phyloP scores from a whole-genome alignment of 192 early-diverging fungal genomes.

The Mortierella antarctica region DNA sequence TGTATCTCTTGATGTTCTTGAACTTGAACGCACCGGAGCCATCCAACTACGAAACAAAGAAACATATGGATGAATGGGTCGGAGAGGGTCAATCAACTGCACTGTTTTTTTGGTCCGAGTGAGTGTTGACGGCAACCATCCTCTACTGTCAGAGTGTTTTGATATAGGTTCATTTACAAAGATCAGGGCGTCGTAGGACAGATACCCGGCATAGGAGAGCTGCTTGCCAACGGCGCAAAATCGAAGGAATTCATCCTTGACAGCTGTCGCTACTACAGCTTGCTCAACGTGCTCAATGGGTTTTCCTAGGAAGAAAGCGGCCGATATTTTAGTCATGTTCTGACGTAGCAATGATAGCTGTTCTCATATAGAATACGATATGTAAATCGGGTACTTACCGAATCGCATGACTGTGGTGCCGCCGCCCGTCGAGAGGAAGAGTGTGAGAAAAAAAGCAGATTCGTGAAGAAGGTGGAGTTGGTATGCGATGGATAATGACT shows the following conservation, averaged over 20 bases:
- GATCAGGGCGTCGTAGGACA: conserved; percentile 69
- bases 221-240: conserved; percentile 67
- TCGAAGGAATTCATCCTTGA: conserved; percentile 70
- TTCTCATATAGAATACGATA: too few relatives aligned
- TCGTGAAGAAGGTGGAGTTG: too few relatives aligned
- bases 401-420: background rate
- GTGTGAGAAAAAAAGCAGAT: background rate
- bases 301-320: conserved; percentile 44
- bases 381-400: background rate
- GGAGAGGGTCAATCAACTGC: background rate
- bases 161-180: conserved; percentile 61
- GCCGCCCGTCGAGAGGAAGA: background rate
- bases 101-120: background rate
- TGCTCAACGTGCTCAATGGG: conserved; percentile 72
- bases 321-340: too few relatives aligned
- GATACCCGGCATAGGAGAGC: conserved; percentile 68
- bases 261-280: conserved; percentile 57
- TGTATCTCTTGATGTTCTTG: conserved; percentile 70
- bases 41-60: conserved; percentile 55
- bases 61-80: background rate
- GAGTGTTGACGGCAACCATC: background rate
- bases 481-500: too few relatives aligned
- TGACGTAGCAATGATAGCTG: too few relatives aligned
- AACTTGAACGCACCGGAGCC: conserved; percentile 68
- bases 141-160: background rate